Percentiles rank a stretch among this genome's conserved stretches.
Evolutionary conservation across 768 basidiomycete genomes (phyloP).

Genomic region (Amanita muscaria): DNA sequence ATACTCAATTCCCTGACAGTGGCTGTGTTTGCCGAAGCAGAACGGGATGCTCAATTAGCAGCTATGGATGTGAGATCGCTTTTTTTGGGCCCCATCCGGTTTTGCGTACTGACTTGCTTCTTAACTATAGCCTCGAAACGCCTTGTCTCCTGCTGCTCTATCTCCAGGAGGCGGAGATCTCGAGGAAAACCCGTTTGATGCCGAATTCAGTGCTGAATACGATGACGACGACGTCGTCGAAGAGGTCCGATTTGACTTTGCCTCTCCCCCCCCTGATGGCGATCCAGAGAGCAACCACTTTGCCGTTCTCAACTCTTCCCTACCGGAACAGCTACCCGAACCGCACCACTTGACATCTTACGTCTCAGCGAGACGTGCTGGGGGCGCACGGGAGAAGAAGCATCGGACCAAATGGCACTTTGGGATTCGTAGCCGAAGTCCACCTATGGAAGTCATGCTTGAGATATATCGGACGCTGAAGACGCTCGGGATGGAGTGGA

Average conservation of each 20-base stretch:
- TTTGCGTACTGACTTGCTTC: too few relatives aligned
- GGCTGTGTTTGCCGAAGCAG: constrained; percentile 75
- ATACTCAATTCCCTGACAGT: constrained; percentile 29
- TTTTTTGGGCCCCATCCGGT: not conserved
- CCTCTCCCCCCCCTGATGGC: constrained; percentile 13
- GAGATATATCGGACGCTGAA: constrained; percentile 94
- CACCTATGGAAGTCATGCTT: constrained; percentile 98
- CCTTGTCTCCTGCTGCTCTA: constrained; percentile 55
- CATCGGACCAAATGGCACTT: constrained; percentile 95
- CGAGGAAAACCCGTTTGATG: constrained; percentile 76
- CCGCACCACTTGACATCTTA: constrained; percentile 69
- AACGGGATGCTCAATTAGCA: constrained; percentile 72
- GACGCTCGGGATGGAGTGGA: constrained; percentile 95
- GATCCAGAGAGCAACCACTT: constrained; percentile 52
- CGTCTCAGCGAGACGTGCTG: constrained; percentile 43
- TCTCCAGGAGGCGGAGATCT: constrained; percentile 54
- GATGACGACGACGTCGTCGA: constrained; percentile 39
- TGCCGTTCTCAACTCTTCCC: constrained; percentile 83
- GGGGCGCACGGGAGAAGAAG: constrained; percentile 49
- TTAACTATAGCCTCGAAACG: constrained; percentile 51
- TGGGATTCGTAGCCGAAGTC: constrained; percentile 87
- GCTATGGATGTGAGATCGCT: constrained; percentile 64
- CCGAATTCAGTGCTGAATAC: constrained; percentile 59
- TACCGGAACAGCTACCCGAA: constrained; percentile 53
- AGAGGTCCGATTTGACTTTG: constrained; percentile 31